A percentile compares a stretch with the other conserved stretches of the same genome.
Evolutionary conservation across 495 filamentous ascomycete genomes (phyloP).

Genomic region (Aspergillus baeticus): DNA sequence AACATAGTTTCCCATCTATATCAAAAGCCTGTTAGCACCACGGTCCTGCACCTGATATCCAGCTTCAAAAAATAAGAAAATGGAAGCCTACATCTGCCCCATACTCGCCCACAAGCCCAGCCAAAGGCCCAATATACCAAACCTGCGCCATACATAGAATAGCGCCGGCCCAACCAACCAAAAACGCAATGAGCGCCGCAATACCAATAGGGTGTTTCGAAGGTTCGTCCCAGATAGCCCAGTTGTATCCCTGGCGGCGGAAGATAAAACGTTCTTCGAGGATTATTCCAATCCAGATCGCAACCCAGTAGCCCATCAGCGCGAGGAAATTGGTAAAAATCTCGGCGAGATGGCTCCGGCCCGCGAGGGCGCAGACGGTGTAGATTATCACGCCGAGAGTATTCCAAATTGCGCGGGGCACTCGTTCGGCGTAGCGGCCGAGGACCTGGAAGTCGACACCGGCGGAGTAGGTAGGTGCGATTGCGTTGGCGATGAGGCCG

Average conservation of each 20-base stretch:
- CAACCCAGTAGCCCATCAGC: slow-evolving; percentile 74
- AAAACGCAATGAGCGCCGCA: slow-evolving; percentile 60
- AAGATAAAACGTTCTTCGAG: slow-evolving; percentile 66
- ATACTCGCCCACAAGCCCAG: slow-evolving; percentile 52
- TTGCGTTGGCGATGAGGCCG: slow-evolving; percentile 68
- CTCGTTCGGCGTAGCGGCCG: slow-evolving; percentile 51
- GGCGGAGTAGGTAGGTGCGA: slow-evolving; percentile 67
- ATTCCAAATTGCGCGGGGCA: slow-evolving; percentile 66
- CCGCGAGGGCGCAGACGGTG: slow-evolving; percentile 62
- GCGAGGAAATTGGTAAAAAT: slow-evolving; percentile 74
- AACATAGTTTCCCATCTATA: slow-evolving; percentile 52
- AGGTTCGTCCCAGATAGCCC: slow-evolving; percentile 59
- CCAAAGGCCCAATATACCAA: slow-evolving; percentile 67
- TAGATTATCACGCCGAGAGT: slow-evolving; percentile 58
- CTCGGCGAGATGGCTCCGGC: slow-evolving; percentile 56
- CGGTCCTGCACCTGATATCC: too few species aligned
- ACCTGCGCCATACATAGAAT: slow-evolving; percentile 70
- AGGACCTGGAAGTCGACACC: slow-evolving; percentile 70
- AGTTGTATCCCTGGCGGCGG: slow-evolving; percentile 55
- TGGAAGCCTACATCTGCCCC: slow-evolving; percentile 55
- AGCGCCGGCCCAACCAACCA: slow-evolving; percentile 69
- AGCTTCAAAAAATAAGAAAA: neutral
- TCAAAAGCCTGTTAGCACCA: too few species aligned
- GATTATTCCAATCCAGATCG: slow-evolving; percentile 62
- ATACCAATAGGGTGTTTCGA: slow-evolving; percentile 60